Conservation (phyloP, 129 eudicot genomes). For the Lactuca saligna region DNA sequence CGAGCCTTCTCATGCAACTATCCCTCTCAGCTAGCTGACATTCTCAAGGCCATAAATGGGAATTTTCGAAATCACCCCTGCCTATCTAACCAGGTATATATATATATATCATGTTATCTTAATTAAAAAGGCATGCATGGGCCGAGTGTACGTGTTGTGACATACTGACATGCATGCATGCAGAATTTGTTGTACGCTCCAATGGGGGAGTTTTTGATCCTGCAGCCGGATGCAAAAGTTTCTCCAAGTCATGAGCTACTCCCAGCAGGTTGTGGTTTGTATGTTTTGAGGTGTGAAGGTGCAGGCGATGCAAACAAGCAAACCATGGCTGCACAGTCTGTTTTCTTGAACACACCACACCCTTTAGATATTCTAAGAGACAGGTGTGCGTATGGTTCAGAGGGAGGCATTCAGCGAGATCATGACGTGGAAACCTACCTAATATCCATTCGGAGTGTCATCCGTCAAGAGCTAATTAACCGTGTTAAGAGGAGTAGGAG, state of each 20-base stretch:
- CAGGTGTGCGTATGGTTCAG: slow-evolving; percentile 59
- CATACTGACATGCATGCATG: too few species aligned
- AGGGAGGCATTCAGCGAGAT: slow-evolving; percentile 69
- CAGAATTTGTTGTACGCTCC: slow-evolving; percentile 74
- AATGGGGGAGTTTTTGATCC: slow-evolving; percentile 80
- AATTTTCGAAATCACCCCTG: slow-evolving; percentile 80
- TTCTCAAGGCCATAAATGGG: slow-evolving; percentile 72
- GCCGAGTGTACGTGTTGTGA: too few species aligned
- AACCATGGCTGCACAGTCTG: slow-evolving; percentile 53
- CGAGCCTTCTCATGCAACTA: slow-evolving; percentile 82
- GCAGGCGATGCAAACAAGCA: slow-evolving; percentile 46
- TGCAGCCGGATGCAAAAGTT: slow-evolving; percentile 70
- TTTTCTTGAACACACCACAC: slow-evolving; percentile 77
- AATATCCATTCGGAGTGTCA: slow-evolving; percentile 53
- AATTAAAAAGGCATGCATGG: not conserved
- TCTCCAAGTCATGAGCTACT: slow-evolving; percentile 80
- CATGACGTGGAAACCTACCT: slow-evolving; percentile 77
- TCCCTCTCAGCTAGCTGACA: slow-evolving; percentile 65
- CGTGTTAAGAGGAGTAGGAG: slow-evolving; percentile 49
- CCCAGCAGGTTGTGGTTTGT: slow-evolving; percentile 78
- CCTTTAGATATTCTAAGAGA: slow-evolving; percentile 74
- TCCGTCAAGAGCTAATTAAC: slow-evolving; percentile 69
- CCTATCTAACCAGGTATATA: slow-evolving; percentile 54
- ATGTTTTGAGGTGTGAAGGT: slow-evolving; percentile 48
- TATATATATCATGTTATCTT: not conserved